phyloP scores from a whole-genome alignment of 768 basidiomycete species.

The Cyclocybe cylindracea region DNA sequence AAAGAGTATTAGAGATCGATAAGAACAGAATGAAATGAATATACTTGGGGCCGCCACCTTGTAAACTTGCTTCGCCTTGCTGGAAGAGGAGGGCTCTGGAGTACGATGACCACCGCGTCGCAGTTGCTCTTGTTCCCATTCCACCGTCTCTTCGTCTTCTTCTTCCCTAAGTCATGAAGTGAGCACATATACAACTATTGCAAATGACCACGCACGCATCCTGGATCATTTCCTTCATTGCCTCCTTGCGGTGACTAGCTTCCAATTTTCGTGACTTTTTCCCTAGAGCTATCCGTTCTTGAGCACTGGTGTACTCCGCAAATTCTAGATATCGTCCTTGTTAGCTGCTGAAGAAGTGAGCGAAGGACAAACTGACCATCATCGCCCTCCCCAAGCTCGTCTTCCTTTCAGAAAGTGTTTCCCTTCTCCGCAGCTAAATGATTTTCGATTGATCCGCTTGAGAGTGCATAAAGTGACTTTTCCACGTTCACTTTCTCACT shows the following conservation, averaged over 20 bases:
- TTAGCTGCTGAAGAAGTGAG: not conserved
- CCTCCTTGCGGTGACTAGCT: conserved; percentile 61
- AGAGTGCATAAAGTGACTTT: too few species aligned
- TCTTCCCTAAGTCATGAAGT: conserved; percentile 53
- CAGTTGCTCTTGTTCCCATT: conserved; percentile 87
- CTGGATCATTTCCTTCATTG: conserved; percentile 79
- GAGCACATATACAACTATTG: not conserved
- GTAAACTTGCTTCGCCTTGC: conserved; percentile 57
- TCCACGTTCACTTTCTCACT: too few species aligned
- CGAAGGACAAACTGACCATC: too few species aligned
- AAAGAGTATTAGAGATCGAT: conserved; percentile 6
- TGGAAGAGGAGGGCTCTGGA: conserved; percentile 33
- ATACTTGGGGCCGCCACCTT: conserved; percentile 74
- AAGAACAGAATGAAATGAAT: conserved; percentile 14
- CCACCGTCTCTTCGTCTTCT: conserved; percentile 79
- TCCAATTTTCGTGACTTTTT: conserved; percentile 80
- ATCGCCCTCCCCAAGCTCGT: too few species aligned
- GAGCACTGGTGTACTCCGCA: conserved; percentile 85
- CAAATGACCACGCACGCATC: conserved; percentile 60
- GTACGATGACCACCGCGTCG: conserved; percentile 66
- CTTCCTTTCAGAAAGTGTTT: too few species aligned
- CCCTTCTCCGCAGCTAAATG: too few species aligned
- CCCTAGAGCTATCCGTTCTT: conserved; percentile 83
- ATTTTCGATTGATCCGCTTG: too few species aligned
- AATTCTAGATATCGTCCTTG: conserved; percentile 51